phyloP scores from a whole-genome alignment of 345 rosid genomes.

The Psidium guajava region DNA sequence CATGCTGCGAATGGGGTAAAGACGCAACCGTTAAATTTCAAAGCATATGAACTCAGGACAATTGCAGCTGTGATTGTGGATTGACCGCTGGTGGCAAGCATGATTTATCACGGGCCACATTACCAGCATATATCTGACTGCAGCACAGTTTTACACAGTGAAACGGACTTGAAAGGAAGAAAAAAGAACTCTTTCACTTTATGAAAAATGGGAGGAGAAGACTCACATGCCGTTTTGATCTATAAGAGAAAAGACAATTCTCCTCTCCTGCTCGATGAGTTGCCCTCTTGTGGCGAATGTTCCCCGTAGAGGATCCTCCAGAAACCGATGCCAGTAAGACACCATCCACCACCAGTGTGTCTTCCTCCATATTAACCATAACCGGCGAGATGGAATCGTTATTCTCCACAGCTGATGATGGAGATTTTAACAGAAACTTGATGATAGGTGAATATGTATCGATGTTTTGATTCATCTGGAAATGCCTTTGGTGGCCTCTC shows the following conservation, averaged over 20 bases:
- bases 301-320: slow-evolving; percentile 3
- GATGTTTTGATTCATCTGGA: neutral
- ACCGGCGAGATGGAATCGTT: neutral
- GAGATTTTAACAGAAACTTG: slow-evolving; percentile 15
- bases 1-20: slow-evolving; percentile 21
- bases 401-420: slow-evolving; percentile 20
- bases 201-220: neutral
- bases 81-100: neutral
- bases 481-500: neutral
- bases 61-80: neutral
- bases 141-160: neutral
- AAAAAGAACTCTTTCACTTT: neutral
- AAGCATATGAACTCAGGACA: neutral
- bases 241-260: slow-evolving; percentile 5
- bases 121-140: neutral
- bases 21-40: neutral
- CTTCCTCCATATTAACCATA: slow-evolving; percentile 16
- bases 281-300: slow-evolving; percentile 1
- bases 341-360: slow-evolving; percentile 62
- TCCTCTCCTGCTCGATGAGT: slow-evolving; percentile 3
- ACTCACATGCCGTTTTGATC: neutral
- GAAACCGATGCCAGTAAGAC: slow-evolving; percentile 24
- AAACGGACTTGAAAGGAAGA: neutral
- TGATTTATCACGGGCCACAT: neutral
- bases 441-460: slow-evolving; percentile 5